Base-by-base conservation (phyloP, 257 asterid species). In the Salvia splendens region DNA sequence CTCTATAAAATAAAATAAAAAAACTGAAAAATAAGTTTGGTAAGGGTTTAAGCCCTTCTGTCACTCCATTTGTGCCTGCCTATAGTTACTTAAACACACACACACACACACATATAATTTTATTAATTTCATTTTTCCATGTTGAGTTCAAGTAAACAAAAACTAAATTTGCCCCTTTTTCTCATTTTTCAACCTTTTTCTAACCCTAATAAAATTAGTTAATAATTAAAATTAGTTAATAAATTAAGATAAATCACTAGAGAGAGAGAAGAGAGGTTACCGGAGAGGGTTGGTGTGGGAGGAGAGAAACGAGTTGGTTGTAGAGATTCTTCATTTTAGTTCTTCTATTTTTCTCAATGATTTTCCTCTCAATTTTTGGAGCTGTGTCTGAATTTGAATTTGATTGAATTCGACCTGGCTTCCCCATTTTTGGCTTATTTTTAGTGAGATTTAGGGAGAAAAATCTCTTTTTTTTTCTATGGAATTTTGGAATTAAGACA, bases 311-410 rank as follows among this genome's bases (percentile, higher is more conserved):
- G 65, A 85, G 92, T 43, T 60, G 55, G 46, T 81, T 64, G 45
- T 63, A 79, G 17, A 85, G 87, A 52, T 0, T 61, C 71, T 83
- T 81, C 84, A 83, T 65, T 12, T 71, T 63, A 60, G 12, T 69
- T 71, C 92, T 85, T 53, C 92, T 65, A 32, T 81, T 83, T 42
- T 83, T 85, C 80, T 85, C 92, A 15, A 81, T 65, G 14, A 78
- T 57, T 65, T 70, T 85, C 51, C 92, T 83, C 52, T 80, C 91
- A 35, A 85, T 73, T 72, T 79, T 80, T 17, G 83, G 80, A 43
- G 65, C 68, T 10, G n/a, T 46, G 17, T 8, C 49, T 1, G 2
- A 14, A 14, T 32, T 47, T 1, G 2, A 14, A 14, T 32, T 43
- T 43, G 65, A 30, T 9, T 46, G 9, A 54, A 6, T 9, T 4